These are phyloP conservation scores for Pichiaceae sp. DNA, from an alignment of 1,139 yeast species.

Conservation along the genomic window DNA sequence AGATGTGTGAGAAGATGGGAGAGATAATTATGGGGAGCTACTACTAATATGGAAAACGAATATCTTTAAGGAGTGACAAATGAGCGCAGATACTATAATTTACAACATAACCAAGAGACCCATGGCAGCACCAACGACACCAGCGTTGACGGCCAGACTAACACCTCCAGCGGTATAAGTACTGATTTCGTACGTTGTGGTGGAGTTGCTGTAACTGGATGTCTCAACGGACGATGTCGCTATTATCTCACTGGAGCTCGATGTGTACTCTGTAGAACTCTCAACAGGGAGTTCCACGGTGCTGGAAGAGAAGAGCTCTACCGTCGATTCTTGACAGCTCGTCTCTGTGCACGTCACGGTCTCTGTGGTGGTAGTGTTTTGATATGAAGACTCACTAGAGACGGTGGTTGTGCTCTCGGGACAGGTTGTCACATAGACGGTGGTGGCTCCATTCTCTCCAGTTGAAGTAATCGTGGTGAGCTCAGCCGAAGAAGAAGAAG, in stretches of 20 bases:
- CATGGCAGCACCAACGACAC: slow-evolving; percentile 5
- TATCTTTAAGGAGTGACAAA: too few relatives aligned
- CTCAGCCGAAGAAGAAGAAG: slow-evolving; percentile 6
- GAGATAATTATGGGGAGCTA: too few relatives aligned
- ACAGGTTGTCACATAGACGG: slow-evolving; percentile 1
- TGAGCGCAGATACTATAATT: too few relatives aligned
- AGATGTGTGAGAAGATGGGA: background rate
- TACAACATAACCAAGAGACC: background rate
- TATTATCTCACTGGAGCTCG: slow-evolving; percentile 16
- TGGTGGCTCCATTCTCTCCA: background rate
- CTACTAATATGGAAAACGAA: too few relatives aligned
- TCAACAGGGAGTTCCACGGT: slow-evolving; percentile 13
- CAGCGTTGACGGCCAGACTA: slow-evolving; percentile 4
- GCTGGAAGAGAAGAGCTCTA: slow-evolving; percentile 11
- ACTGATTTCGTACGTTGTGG: background rate
- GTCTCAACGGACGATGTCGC: slow-evolving; percentile 16
- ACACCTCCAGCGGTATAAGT: background rate
- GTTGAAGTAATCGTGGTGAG: slow-evolving; percentile 5
- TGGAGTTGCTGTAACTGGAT: background rate
- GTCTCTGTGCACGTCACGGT: slow-evolving; percentile 6
- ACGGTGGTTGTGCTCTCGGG: background rate
- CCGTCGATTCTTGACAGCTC: slow-evolving; percentile 7
- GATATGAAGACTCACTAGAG: background rate
- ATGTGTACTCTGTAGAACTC: slow-evolving; percentile 15
- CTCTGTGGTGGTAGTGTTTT: background rate